phyloP scores from a whole-genome alignment of 2,329 filamentous ascomycete genomes.

The Ophiostoma ulmi region DNA sequence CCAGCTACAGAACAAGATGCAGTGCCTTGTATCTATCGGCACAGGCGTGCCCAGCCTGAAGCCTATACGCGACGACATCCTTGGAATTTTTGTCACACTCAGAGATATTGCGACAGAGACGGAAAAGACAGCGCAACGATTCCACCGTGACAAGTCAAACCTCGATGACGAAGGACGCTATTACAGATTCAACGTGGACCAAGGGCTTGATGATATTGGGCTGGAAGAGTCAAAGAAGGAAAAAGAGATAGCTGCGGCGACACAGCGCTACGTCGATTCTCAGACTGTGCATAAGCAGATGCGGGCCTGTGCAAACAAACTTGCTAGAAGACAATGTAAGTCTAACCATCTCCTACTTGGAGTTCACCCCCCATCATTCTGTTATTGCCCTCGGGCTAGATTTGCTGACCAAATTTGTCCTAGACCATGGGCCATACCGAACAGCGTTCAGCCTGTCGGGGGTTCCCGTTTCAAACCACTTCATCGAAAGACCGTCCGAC shows the following conservation, averaged over 20 bases:
- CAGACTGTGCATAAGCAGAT: conserved; percentile 27
- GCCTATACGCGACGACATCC: neutral
- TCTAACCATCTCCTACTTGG: neutral
- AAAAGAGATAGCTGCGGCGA: conserved; percentile 32
- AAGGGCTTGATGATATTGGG: conserved; percentile 39
- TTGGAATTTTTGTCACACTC: conserved; percentile 32
- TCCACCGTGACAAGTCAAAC: conserved; percentile 31
- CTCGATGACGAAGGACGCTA: conserved; percentile 34
- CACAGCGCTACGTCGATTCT: conserved; percentile 25
- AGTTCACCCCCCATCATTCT: no score
- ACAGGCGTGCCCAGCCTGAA: neutral
- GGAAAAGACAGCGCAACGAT: conserved; percentile 37
- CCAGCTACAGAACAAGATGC: neutral
- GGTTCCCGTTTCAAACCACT: conserved; percentile 21
- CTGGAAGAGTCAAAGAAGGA: conserved; percentile 38
- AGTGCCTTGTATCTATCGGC: neutral
- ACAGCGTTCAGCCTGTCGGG: conserved; percentile 25
- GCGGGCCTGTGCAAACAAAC: conserved; percentile 26
- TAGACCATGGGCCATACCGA: conserved; percentile 22
- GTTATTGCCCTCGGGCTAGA: no score
- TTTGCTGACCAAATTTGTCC: no score
- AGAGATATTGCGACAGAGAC: conserved; percentile 37
- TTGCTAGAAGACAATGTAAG: conserved; percentile 27
- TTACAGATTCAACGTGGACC: conserved; percentile 43
- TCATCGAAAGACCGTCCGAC: conserved; percentile 26